Conservation (phyloP, 1,139 yeast genomes). For the Candida freyschussii region DNA sequence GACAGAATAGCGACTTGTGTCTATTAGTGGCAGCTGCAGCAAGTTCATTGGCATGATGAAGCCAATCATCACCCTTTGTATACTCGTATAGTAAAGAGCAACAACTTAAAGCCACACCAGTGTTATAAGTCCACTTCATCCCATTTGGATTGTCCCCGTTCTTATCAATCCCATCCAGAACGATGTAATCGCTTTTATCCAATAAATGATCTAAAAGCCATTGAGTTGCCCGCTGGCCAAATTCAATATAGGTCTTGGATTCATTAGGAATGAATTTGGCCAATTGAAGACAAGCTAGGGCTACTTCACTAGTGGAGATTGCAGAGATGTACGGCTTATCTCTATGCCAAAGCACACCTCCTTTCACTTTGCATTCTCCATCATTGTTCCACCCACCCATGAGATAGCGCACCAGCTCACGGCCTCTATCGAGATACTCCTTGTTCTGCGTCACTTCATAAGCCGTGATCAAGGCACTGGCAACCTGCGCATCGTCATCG, state of each 20-base stretch:
- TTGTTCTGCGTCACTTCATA: constrained; percentile 62
- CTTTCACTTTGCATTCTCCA: constrained; percentile 28
- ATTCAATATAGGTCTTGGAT: constrained; percentile 40
- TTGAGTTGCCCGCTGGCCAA: constrained; percentile 50
- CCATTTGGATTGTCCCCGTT: constrained; percentile 38
- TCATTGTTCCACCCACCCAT: constrained; percentile 62
- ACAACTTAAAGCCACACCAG: constrained; percentile 61
- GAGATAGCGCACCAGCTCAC: constrained; percentile 55
- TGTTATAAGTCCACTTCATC: constrained; percentile 66
- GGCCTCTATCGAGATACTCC: constrained; percentile 49
- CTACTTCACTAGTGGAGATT: constrained; percentile 70
- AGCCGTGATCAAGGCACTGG: constrained; percentile 61
- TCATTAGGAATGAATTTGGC: constrained; percentile 50
- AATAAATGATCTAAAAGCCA: constrained; percentile 50
- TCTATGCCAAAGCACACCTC: constrained; percentile 69
- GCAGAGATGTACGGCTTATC: constrained; percentile 56
- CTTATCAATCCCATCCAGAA: constrained; percentile 58
- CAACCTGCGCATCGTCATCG: constrained; percentile 76
- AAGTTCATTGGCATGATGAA: constrained; percentile 50
- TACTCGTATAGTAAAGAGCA: constrained; percentile 46
- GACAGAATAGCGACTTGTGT: constrained; percentile 54
- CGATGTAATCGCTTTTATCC: constrained; percentile 52
- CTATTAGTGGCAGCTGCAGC: constrained; percentile 58
- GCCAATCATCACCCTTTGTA: constrained; percentile 53
- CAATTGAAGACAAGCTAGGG: constrained; percentile 58